These are phyloP conservation scores for Rhynchospora tenuis DNA, from an alignment of 176 grass and related monocot genomes.

Conservation along the genomic window DNA sequence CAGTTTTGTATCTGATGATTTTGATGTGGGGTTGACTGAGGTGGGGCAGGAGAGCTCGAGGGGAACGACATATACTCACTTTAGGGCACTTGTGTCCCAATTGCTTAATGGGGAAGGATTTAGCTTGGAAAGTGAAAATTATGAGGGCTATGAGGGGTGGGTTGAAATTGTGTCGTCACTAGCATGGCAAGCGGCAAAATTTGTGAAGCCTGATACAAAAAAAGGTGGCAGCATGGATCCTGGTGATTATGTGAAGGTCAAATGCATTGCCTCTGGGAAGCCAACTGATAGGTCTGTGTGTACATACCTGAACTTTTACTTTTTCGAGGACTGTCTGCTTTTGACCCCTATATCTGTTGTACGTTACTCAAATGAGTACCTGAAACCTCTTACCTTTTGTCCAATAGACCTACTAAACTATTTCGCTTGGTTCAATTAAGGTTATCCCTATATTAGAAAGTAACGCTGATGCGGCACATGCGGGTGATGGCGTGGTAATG, in stretches of 20 bases:
- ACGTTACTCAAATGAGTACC: not conserved
- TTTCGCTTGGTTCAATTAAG: not conserved
- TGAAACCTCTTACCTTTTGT: slow-evolving; percentile 1
- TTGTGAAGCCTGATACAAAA: slow-evolving; percentile 86
- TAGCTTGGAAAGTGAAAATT: slow-evolving; percentile 29
- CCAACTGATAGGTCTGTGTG: slow-evolving; percentile 61
- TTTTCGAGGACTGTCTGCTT: not conserved
- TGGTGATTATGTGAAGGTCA: slow-evolving; percentile 79
- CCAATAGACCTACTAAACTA: not conserved
- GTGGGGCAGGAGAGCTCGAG: slow-evolving; percentile 35
- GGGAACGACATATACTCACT: slow-evolving; percentile 46
- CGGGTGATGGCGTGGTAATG: not conserved
- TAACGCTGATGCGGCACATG: not conserved
- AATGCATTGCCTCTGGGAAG: slow-evolving; percentile 71
- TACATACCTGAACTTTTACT: not conserved
- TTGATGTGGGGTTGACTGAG: slow-evolving; percentile 2
- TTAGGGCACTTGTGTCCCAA: slow-evolving; percentile 69
- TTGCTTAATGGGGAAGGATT: slow-evolving; percentile 69
- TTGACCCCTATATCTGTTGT: not conserved
- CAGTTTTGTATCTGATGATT: slow-evolving; percentile 28
- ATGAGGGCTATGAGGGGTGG: slow-evolving; percentile 41
- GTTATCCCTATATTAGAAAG: not conserved
- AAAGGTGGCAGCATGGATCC: slow-evolving; percentile 92
- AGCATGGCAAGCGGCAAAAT: slow-evolving; percentile 75
- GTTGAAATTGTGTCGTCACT: slow-evolving; percentile 64